phyloP scores from a whole-genome alignment of 495 filamentous ascomycete species.

The Podospora appendiculata region DNA sequence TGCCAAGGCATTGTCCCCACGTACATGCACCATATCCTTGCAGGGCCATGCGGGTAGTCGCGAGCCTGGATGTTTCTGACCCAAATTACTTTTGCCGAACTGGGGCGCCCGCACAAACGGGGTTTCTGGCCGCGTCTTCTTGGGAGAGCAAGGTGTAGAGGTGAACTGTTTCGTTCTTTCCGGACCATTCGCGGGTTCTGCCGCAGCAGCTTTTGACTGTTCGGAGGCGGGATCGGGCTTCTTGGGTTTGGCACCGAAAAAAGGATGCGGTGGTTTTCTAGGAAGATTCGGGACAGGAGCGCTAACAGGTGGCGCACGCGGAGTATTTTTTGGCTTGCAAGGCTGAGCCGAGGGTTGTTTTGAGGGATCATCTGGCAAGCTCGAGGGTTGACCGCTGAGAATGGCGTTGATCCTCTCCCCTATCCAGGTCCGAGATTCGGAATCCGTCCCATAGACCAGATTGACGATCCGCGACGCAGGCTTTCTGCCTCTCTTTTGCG shows the following conservation, averaged over 20 bases:
- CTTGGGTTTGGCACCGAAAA: conserved; percentile 53
- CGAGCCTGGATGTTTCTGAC: conserved; percentile 51
- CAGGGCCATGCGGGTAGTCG: conserved; percentile 65
- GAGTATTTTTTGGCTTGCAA: too few species aligned
- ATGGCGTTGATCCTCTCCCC: conserved; percentile 27
- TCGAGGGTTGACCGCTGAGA: conserved; percentile 10
- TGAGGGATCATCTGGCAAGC: neutral
- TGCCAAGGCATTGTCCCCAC: conserved; percentile 23
- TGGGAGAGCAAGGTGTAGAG: conserved; percentile 27
- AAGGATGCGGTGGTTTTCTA: conserved; percentile 68
- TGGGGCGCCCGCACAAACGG: conserved; percentile 18
- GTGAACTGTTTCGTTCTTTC: conserved; percentile 24
- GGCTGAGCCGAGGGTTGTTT: too few species aligned
- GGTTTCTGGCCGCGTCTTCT: conserved; percentile 10
- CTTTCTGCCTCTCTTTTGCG: conserved; percentile 4
- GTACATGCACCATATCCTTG: conserved; percentile 53
- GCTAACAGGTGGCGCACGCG: too few species aligned
- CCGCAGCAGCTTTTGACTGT: conserved; percentile 11
- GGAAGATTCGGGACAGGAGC: too few species aligned
- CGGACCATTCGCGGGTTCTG: neutral
- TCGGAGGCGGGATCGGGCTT: conserved; percentile 8
- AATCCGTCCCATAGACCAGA: conserved; percentile 27
- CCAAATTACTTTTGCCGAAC: conserved; percentile 23
- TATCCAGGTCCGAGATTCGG: conserved; percentile 22
- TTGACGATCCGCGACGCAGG: conserved; percentile 16